Base-by-base conservation (phyloP, 2,329 filamentous ascomycete genomes). In the Talaromyces sp. region DNA sequence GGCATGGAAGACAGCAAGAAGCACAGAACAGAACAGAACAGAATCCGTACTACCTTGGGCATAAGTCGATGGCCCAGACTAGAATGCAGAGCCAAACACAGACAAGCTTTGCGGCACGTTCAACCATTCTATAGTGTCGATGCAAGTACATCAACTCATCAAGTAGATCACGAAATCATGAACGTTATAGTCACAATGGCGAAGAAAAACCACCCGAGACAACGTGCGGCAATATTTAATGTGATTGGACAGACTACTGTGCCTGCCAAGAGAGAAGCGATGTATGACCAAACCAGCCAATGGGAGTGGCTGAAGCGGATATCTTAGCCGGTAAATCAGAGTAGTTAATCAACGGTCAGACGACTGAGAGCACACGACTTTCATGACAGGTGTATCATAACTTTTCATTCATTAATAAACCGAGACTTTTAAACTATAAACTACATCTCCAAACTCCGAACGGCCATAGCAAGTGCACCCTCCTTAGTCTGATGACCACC, bases 401-500 rank as follows among this genome's bases (percentile, higher is more conserved):
- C 21, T 46, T 45, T 46, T 46, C 43, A 31, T 46, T n/a, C n/a
- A n/a, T n/a, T n/a, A n/a, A n/a, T n/a, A n/a, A n/a, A n/a, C n/a
- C n/a, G n/a, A n/a, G n/a, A n/a, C n/a, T n/a, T n/a, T n/a, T n/a
- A n/a, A n/a, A n/a, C n/a, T n/a, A n/a, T n/a, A n/a, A n/a, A n/a
- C 25, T 46, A 60, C 43, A n/a, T 58, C 25, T 69, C 72, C 60
- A 77, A 62, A 51, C 74, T 71, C 58, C 71, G 69, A 41, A 69
- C 65, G 54, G 92, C 91, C 91, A 97, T 96, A 59, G 86, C 84
- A 71, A 90, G 82, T 25, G 86, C 92, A 31, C 94, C 94, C 61
- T 96, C 90, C 67, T 89, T 94, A 0, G 89, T 95, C 80, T 89
- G 88, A 76, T 97, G 95, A 2, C 94, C 94, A 17, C 94, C 94